Percentiles rank a stretch among this genome's conserved stretches.
These are phyloP conservation scores for Melastoma candidum DNA, from an alignment of 441 rosid genomes.

Conservation along the genomic window DNA sequence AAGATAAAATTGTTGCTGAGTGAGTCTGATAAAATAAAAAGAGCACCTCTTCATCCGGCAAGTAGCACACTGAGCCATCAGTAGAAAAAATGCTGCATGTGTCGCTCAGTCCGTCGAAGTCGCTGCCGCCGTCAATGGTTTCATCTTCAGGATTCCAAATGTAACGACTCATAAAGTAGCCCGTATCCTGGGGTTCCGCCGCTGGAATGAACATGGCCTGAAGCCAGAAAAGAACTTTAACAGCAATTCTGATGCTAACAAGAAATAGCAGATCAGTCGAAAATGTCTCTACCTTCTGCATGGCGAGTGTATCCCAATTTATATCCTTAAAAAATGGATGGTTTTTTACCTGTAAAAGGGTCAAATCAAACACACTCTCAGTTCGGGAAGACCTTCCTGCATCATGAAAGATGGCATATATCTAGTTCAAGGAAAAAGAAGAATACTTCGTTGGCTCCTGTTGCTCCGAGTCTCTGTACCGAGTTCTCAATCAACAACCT, in stretches of 20 bases:
- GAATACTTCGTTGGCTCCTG: constrained; percentile 86
- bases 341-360: constrained; percentile 57
- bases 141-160: constrained; percentile 90
- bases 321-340: constrained; percentile 82
- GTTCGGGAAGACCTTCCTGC: constrained; percentile 4
- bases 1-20: no score
- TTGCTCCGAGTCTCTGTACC: constrained; percentile 84
- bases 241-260: neutral
- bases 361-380: constrained; percentile 16
- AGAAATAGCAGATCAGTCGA: neutral
- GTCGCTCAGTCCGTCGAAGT: constrained; percentile 82
- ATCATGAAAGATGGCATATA: constrained; percentile 10
- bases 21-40: no score
- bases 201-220: constrained; percentile 98
- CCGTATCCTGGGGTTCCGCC: constrained; percentile 75
- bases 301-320: constrained; percentile 90
- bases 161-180: constrained; percentile 91
- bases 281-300: constrained; percentile 63
- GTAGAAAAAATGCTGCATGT: constrained; percentile 39
- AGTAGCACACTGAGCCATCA: constrained; percentile 56
- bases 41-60: constrained; percentile 78
- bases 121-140: constrained; percentile 69
- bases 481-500: constrained; percentile 86
- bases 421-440: constrained; percentile 10
- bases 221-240: constrained; percentile 7